Conservation (phyloP, 139 green algal species). For the Volvox africanus region DNA sequence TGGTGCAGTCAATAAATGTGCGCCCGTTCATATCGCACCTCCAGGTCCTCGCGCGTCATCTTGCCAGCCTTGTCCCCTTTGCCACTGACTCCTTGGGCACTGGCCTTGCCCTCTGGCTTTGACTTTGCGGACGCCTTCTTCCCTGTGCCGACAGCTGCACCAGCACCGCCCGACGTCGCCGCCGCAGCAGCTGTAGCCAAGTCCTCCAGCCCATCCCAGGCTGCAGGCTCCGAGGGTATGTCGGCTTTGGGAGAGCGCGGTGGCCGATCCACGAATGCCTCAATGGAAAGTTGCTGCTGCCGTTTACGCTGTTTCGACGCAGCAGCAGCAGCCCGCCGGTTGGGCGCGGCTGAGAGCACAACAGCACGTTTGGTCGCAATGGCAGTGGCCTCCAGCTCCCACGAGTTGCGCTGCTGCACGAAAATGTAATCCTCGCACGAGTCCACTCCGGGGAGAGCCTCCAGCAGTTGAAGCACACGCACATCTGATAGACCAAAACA, state of each 20-base stretch:
- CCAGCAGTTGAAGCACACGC: constrained; percentile 71
- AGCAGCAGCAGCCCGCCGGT: constrained; percentile 4
- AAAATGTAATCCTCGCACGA: constrained; percentile 36
- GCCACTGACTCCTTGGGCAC: background rate
- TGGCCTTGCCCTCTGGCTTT: background rate
- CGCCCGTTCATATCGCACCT: background rate
- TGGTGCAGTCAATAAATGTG: too few relatives aligned
- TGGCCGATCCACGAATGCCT: constrained; percentile 29
- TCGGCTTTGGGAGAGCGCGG: background rate
- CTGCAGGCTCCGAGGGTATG: background rate
- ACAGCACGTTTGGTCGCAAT: background rate
- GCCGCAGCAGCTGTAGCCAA: background rate
- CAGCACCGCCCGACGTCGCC: background rate
- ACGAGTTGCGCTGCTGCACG: constrained; percentile 51
- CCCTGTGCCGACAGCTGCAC: background rate
- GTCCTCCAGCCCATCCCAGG: constrained; percentile 20
- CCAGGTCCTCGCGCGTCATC: constrained; percentile 11
- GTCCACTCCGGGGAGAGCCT: constrained; percentile 68
- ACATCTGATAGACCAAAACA: constrained; percentile 75
- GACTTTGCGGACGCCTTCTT: background rate
- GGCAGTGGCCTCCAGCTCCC: constrained; percentile 47
- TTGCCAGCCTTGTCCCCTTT: background rate
- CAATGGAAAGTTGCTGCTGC: constrained; percentile 27
- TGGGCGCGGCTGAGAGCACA: background rate
- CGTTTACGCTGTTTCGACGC: constrained; percentile 29